Evolutionary conservation across 192 early-diverging fungal species (phyloP), one percentile per base, ranked within the genome.

Genomic region (Ambispora gerdemannii): DNA sequence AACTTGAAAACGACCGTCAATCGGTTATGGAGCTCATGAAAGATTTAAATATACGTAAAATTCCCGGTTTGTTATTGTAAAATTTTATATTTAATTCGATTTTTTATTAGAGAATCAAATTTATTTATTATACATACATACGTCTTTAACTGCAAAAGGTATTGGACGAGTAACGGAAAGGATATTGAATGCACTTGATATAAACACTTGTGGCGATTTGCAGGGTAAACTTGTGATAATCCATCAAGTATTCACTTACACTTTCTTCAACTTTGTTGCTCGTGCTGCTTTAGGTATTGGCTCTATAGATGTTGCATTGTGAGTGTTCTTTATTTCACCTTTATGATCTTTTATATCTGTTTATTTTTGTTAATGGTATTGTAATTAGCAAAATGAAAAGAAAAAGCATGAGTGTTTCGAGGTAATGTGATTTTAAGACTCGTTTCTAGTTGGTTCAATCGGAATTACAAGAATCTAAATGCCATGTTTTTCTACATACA

Each of bases 101-200:
- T n/a, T n/a, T n/a, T n/a, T n/a, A n/a, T n/a, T n/a, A n/a, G n/a
- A n/a, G n/a, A n/a, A n/a, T n/a, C n/a, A n/a, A n/a, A n/a, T n/a
- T n/a, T n/a, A n/a, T n/a, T n/a, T n/a, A n/a, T n/a, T n/a, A n/a
- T n/a, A n/a, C n/a, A n/a, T n/a, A n/a, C n/a, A n/a, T n/a, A n/a
- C n/a, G n/a, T n/a, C n/a, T n/a, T n/a, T n/a, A n/a, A n/a, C n/a
- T n/a, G n/a, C n/a, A n/a, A n/a, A 71, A 25, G 82, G 84, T 38
- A 69, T 90, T 13, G 88, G 88, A 10, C 71, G 78, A 30, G 86
- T 87, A 1, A 76, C 83, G 1, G 88, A 87, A 67, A 70, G 79
- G 66, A 65, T 83, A 11, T 60, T 90, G 50, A 72, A 81, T 53
- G 78, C 80, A 13, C 61, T 90, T 25, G 78, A 82, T 1, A 74